A percentile compares a stretch with the other conserved stretches of the same genome.
These are phyloP conservation scores for Coelastrella sp. DNA, from an alignment of 139 green algal species.

Conservation along the genomic window DNA sequence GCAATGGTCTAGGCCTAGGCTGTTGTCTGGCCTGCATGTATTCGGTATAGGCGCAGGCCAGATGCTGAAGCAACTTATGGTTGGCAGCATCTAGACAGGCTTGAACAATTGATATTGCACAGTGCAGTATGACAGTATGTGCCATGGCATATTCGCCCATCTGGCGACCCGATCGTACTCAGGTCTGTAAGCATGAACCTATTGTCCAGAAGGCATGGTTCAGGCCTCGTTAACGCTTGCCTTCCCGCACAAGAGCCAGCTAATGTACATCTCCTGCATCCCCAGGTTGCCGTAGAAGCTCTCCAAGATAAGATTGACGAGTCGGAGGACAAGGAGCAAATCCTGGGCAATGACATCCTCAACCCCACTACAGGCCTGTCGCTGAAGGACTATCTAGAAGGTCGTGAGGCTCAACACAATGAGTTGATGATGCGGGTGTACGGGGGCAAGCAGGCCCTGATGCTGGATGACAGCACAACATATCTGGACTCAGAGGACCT, in stretches of 20 bases:
- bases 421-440: constrained; percentile 51
- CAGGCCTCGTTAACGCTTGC: neutral
- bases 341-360: constrained; percentile 65
- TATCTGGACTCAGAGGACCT: constrained; percentile 45
- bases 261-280: neutral
- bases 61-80: too few relatives aligned
- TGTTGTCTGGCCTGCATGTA: too few relatives aligned
- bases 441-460: neutral
- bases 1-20: neutral
- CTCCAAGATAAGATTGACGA: constrained; percentile 69
- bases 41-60: too few relatives aligned
- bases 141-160: too few relatives aligned
- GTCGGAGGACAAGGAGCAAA: constrained; percentile 63
- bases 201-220: neutral
- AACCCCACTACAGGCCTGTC: constrained; percentile 68
- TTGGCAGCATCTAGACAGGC: too few relatives aligned
- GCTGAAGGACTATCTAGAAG: constrained; percentile 68
- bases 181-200: too few relatives aligned
- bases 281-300: constrained; percentile 18
- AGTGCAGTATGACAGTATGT: too few relatives aligned
- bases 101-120: too few relatives aligned
- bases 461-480: constrained; percentile 22
- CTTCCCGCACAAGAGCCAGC: neutral
- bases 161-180: too few relatives aligned
- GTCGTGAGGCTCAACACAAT: constrained; percentile 58